These are phyloP conservation scores for Kluyveromyces marxianus DNA, from an alignment of 1,139 yeast genomes.

Conservation along the genomic window DNA sequence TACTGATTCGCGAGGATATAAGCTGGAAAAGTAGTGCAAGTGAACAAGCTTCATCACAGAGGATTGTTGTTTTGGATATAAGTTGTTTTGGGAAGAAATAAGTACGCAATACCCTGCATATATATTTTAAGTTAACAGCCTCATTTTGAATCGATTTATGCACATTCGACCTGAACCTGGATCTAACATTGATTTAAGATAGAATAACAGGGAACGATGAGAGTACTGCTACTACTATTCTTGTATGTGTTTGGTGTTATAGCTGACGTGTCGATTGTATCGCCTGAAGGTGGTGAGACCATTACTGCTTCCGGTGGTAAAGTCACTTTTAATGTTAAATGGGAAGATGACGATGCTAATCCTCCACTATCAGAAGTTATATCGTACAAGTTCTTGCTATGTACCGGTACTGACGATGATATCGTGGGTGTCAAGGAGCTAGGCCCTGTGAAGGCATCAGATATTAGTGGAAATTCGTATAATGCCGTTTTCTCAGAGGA, in stretches of 20 bases:
- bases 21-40: too few relatives aligned
- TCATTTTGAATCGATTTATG: too few relatives aligned
- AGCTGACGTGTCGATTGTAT: constrained; percentile 44
- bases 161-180: too few relatives aligned
- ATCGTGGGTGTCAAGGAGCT: constrained; percentile 39
- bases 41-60: too few relatives aligned
- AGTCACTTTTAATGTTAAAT: constrained; percentile 42
- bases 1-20: too few relatives aligned
- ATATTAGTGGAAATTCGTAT: constrained; percentile 30
- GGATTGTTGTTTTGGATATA: too few relatives aligned
- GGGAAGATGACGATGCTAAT: constrained; percentile 49
- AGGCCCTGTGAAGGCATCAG: constrained; percentile 25
- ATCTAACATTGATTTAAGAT: too few relatives aligned
- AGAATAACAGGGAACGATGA: background rate
- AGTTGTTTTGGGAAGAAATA: too few relatives aligned
- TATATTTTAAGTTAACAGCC: too few relatives aligned
- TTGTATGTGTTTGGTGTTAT: background rate
- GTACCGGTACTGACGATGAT: constrained; percentile 57
- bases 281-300: constrained; percentile 42
- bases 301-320: constrained; percentile 43
- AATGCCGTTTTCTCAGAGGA: constrained; percentile 37
- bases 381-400: constrained; percentile 47
- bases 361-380: constrained; percentile 42
- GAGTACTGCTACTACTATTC: constrained; percentile 2
- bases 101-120: too few relatives aligned